Evolutionary conservation across 352 stramenopile genomes (phyloP).

Genomic region (Phytophthora hibernalis): DNA sequence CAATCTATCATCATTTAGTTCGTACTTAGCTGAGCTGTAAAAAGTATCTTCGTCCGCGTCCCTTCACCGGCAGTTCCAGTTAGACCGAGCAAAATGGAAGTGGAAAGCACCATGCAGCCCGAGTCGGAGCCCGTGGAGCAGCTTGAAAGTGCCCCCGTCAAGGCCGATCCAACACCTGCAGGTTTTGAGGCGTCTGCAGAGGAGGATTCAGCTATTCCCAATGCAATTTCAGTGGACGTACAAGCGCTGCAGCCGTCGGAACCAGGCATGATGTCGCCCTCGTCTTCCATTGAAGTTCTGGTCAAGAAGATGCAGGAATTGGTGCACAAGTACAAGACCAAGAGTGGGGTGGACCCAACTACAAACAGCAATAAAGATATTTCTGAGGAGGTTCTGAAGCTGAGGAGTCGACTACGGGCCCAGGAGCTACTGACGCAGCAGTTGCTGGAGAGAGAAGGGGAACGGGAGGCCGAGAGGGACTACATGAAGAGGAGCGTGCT

Average conservation of each 20-base stretch:
- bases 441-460: conserved; percentile 43
- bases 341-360: background rate
- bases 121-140: conserved; percentile 23
- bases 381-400: conserved; percentile 20
- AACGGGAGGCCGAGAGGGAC: conserved; percentile 49
- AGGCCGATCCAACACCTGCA: background rate
- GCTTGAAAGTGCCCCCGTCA: background rate
- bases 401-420: conserved; percentile 35
- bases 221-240: conserved; percentile 2
- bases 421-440: conserved; percentile 43
- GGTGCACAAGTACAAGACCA: conserved; percentile 49
- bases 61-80: background rate
- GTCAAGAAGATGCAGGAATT: conserved; percentile 68
- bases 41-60: conserved; percentile 15
- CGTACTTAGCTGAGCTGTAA: background rate
- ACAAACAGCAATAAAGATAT: background rate
- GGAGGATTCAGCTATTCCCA: background rate
- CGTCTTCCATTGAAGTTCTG: conserved; percentile 54
- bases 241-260: background rate
- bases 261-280: conserved; percentile 6
- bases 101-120: conserved; percentile 10
- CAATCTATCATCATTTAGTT: background rate
- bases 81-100: background rate
- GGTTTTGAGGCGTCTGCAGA: background rate
- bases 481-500: conserved; percentile 70